Conservation (phyloP, 2,329 filamentous ascomycete species). For the Neonectria neomacrospora region DNA sequence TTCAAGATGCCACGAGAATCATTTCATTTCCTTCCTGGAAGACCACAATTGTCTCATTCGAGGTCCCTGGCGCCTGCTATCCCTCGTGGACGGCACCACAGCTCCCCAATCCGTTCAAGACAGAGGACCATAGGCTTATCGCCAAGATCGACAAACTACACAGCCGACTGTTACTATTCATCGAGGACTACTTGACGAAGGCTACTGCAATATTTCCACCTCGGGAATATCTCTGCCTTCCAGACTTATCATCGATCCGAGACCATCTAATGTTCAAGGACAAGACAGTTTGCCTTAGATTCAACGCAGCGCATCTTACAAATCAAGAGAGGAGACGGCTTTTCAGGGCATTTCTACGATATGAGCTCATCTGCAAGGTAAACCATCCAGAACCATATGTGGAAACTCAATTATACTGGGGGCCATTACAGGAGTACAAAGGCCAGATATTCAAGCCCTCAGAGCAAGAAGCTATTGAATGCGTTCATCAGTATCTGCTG, state of each 20-base stretch:
- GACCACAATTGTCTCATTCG: background rate
- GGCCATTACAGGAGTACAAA: background rate
- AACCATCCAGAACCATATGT: background rate
- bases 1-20: conserved; percentile 29
- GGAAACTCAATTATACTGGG: background rate
- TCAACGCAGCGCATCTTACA: conserved; percentile 13
- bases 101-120: conserved; percentile 22
- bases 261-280: conserved; percentile 20
- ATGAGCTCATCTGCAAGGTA: conserved; percentile 20
- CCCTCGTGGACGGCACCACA: conserved; percentile 7
- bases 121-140: background rate
- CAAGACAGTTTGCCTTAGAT: background rate
- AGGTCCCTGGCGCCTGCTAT: background rate
- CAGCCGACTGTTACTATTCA: conserved; percentile 10
- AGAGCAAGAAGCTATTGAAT: conserved; percentile 7
- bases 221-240: conserved; percentile 25
- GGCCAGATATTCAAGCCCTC: background rate
- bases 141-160: conserved; percentile 5
- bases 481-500: conserved; percentile 23
- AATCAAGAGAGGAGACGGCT: conserved; percentile 15
- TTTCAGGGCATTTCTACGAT: conserved; percentile 20
- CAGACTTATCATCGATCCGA: background rate
- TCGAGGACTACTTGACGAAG: conserved; percentile 36
- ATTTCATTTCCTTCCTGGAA: conserved; percentile 12
- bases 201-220: conserved; percentile 25